Evolutionary conservation across 441 rosid species (phyloP), one percentile per base, ranked within the genome.

Genomic region (Jatropha podagrica): DNA sequence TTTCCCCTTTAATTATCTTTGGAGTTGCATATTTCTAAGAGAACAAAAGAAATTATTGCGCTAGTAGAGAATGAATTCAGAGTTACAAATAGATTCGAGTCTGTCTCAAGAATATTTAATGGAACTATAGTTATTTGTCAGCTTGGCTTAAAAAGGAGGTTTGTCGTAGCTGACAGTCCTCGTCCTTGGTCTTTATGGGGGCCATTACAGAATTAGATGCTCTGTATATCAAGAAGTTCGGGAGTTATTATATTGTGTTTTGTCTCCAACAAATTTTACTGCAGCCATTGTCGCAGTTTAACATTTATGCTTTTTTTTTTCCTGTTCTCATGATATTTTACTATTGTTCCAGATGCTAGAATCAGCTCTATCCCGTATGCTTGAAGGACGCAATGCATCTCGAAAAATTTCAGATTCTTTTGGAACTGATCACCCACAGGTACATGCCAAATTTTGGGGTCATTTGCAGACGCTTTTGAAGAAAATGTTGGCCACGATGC

Each of bases 381-480:
- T 95, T 5, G 97, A 90, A 82, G 97, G 90, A 49, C 89, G 93
- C 41, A 75, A 78, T 32, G 60, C 88, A n/a, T 76, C 91, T 0
- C 85, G 86, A 70, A 79, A 78, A 69, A 48, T 62, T 23, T 78
- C 86, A 0, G 80, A 81, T 69, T 80, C 89, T 27, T 74, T 86
- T 32, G 80, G 49, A 77, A 77, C 77, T 48, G 85, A 87, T 71
- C 79, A 84, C 74, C 81, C 87, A 0, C 88, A 88, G 75, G 74
- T 90, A 32, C 84, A 85, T 63, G 61, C 81, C 54, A 92, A 85
- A 77, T 90, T 90, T 80, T 92, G 96, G 99, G 74, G 83, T 52
- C 96, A 91, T 67, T 69, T 91, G 76, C 99, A 90, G 87, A 75
- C 52, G 82, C 76, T 92, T 75, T 79, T 95, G 64, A 95, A 88